Conservation (phyloP, 495 filamentous ascomycete species). For the Margaritispora aquatica region DNA sequence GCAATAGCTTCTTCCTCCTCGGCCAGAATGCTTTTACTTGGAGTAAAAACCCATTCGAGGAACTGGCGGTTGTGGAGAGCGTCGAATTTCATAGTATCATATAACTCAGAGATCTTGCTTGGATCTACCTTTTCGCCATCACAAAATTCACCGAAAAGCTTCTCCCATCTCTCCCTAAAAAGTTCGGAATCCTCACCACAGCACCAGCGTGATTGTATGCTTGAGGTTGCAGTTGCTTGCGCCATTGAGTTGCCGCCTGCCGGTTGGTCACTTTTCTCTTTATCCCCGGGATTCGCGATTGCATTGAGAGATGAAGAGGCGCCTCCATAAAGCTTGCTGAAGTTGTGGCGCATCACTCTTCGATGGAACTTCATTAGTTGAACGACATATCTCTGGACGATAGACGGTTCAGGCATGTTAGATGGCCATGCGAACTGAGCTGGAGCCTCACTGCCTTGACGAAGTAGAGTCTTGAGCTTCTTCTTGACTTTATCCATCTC, state of each 20-base stretch:
- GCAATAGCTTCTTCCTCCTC: slow-evolving; percentile 40
- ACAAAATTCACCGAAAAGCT: slow-evolving; percentile 93
- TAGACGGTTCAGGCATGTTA: slow-evolving; percentile 84
- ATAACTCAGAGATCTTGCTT: slow-evolving; percentile 94
- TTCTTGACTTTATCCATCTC: slow-evolving; percentile 99
- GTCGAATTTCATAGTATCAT: slow-evolving; percentile 99
- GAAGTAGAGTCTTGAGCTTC: slow-evolving; percentile 85
- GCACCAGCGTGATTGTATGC: slow-evolving; percentile 89
- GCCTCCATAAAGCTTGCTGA: slow-evolving; percentile 61
- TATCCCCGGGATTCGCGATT: slow-evolving; percentile 40
- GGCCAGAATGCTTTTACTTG: slow-evolving; percentile 58
- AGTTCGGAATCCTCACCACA: slow-evolving; percentile 91
- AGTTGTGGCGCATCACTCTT: slow-evolving; percentile 89
- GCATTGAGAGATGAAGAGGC: slow-evolving; percentile 53
- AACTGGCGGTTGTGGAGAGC: slow-evolving; percentile 94
- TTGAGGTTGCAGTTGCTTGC: slow-evolving; percentile 51
- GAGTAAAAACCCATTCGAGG: slow-evolving; percentile 97
- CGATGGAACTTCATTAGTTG: slow-evolving; percentile 98
- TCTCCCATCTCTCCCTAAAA: slow-evolving; percentile 97
- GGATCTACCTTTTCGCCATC: slow-evolving; percentile 97
- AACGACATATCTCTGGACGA: slow-evolving; percentile 86
- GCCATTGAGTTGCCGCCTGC: slow-evolving; percentile 40
- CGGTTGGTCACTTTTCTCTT: slow-evolving; percentile 33
- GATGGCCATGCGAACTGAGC: slow-evolving; percentile 97
- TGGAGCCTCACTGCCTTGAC: slow-evolving; percentile 81